These are phyloP conservation scores for Allantophomopsis lycopodina DNA, from an alignment of 2,329 filamentous ascomycete genomes.

Conservation along the genomic window DNA sequence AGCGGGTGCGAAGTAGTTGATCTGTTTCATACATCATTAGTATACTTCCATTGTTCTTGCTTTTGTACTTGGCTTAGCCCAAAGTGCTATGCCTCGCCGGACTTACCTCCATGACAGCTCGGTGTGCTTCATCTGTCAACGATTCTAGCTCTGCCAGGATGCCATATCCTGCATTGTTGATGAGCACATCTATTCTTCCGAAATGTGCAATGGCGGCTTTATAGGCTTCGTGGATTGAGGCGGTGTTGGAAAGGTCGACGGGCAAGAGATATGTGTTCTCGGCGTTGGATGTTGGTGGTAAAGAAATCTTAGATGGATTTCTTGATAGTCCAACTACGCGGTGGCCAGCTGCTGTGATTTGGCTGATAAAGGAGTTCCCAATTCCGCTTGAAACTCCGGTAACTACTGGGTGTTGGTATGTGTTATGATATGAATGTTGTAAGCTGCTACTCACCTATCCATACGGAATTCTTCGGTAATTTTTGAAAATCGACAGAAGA, in stretches of 20 bases:
- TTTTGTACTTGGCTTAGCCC: neutral
- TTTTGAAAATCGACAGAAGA: too few relatives aligned
- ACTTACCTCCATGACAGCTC: neutral
- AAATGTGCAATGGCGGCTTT: slow-evolving; percentile 28
- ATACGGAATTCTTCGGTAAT: too few relatives aligned
- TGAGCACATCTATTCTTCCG: slow-evolving; percentile 39
- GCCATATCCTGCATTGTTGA: slow-evolving; percentile 44
- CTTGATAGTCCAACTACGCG: neutral
- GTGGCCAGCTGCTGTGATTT: neutral
- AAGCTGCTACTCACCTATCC: too few relatives aligned
- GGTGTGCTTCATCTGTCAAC: neutral
- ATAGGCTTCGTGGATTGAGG: slow-evolving; percentile 10
- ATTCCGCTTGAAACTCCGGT: neutral
- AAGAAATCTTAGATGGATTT: neutral
- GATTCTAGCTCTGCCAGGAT: slow-evolving; percentile 33
- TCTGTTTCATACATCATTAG: neutral
- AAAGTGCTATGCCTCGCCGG: neutral
- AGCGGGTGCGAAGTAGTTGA: neutral
- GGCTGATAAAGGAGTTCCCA: neutral
- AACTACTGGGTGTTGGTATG: neutral
- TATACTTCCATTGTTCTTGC: neutral
- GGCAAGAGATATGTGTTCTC: neutral
- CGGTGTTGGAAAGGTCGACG: neutral
- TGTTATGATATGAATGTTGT: too few relatives aligned
- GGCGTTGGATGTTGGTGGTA: neutral